Evolutionary conservation across 495 filamentous ascomycete species (phyloP).

Genomic region (Hapsidospora chrysogenum): DNA sequence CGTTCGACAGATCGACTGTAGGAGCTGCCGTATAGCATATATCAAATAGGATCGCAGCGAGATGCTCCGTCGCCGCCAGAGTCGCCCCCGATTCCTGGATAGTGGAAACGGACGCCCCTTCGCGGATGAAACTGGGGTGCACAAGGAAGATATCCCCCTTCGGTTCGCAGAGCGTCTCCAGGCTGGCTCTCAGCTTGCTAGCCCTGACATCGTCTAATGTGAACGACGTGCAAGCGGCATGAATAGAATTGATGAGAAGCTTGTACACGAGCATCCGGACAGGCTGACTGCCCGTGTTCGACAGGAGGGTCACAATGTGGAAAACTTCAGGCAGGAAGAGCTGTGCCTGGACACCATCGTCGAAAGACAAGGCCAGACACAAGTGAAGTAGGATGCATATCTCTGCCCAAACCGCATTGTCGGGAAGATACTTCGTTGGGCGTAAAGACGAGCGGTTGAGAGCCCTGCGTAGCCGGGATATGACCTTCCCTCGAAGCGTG

Average conservation of each 20-base stretch:
- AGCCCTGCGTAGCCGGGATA: conserved; percentile 43
- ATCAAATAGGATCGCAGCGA: conserved; percentile 39
- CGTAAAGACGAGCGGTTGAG: conserved; percentile 45
- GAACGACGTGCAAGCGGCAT: conserved; percentile 47
- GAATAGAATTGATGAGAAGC: conserved; percentile 44
- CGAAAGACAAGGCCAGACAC: conserved; percentile 45
- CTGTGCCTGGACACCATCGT: conserved; percentile 44
- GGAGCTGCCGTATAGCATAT: conserved; percentile 44
- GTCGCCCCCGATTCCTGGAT: conserved; percentile 28
- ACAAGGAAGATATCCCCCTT: conserved; percentile 29
- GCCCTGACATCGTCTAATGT: conserved; percentile 35
- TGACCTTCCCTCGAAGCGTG: conserved; percentile 41
- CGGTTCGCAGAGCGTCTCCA: conserved; percentile 38
- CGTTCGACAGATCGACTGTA: conserved; percentile 44
- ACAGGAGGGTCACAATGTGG: conserved; percentile 49
- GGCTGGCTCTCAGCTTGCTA: conserved; percentile 31
- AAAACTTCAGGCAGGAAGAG: conserved; percentile 49
- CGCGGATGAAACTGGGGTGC: conserved; percentile 16
- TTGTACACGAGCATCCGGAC: conserved; percentile 39
- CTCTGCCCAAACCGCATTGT: conserved; percentile 47
- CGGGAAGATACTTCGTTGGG: conserved; percentile 40
- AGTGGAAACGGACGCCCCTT: conserved; percentile 26
- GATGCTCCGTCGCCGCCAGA: conserved; percentile 32
- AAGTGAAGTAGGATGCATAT: conserved; percentile 46
- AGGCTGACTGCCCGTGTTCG: conserved; percentile 39